Percentiles rank a stretch among this genome's conserved stretches.
Conservation (phyloP, 2,329 filamentous ascomycete species). For the Ophiostoma sp. region DNA sequence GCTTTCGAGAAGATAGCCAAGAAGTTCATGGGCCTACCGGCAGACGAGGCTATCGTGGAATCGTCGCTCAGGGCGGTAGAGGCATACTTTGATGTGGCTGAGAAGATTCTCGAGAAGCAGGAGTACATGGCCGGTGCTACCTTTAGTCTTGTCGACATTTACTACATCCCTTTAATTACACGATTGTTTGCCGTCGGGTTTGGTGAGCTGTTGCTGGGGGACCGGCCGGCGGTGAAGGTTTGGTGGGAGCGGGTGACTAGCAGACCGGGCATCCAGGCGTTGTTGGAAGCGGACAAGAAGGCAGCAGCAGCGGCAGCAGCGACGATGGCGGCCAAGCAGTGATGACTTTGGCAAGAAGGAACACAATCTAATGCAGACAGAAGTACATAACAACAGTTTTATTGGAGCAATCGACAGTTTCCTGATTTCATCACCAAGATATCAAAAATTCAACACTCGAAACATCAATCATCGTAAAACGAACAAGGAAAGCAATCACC, state of each 20-base stretch:
- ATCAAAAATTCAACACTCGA: too few relatives aligned
- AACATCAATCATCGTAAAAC: too few relatives aligned
- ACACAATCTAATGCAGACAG: neutral
- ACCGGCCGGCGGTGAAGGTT: constrained; percentile 41
- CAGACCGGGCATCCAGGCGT: constrained; percentile 41
- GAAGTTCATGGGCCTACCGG: constrained; percentile 44
- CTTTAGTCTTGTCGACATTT: constrained; percentile 49
- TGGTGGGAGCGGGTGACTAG: constrained; percentile 44
- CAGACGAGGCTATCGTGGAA: constrained; percentile 44
- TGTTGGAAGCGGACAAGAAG: constrained; percentile 41
- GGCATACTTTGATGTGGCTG: constrained; percentile 46
- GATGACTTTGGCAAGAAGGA: neutral
- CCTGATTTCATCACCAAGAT: too few relatives aligned
- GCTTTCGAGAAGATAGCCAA: constrained; percentile 49
- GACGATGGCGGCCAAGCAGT: constrained; percentile 28
- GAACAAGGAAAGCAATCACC: too few relatives aligned
- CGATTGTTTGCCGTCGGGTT: constrained; percentile 46
- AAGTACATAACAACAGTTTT: neutral
- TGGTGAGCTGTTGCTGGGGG: constrained; percentile 38
- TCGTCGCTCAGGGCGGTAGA: constrained; percentile 42
- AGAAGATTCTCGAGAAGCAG: constrained; percentile 41
- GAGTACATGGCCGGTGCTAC: constrained; percentile 48
- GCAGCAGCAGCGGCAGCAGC: constrained; percentile 37
- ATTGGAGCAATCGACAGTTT: neutral
- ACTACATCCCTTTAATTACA: constrained; percentile 48